A percentile compares a stretch with the other conserved stretches of the same genome.
These are phyloP conservation scores for Paralagenidium karlingii DNA, from an alignment of 352 stramenopile genomes.

Conservation along the genomic window DNA sequence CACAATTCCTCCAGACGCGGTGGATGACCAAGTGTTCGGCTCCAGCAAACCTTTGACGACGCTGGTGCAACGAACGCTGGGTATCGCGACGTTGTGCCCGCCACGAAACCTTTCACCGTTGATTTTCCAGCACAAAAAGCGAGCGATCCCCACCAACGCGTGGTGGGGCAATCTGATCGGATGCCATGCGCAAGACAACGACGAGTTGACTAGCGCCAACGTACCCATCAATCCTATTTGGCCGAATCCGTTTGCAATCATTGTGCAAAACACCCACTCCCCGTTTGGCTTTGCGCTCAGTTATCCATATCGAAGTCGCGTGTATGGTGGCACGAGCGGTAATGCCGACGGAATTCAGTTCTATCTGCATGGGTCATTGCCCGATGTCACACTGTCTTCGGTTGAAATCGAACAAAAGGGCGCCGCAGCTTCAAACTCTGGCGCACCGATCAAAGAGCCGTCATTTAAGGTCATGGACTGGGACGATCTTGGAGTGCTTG, in stretches of 20 bases:
- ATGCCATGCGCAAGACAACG: constrained; percentile 27
- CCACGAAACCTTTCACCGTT: no score
- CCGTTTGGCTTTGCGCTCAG: constrained; percentile 35
- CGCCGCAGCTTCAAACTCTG: no score
- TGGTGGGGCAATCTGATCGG: constrained; percentile 76
- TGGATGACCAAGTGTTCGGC: no score
- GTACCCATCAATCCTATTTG: constrained; percentile 44
- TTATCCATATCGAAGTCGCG: constrained; percentile 58
- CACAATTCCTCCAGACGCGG: no score
- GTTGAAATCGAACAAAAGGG: constrained; percentile 16
- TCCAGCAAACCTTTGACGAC: constrained; percentile 9
- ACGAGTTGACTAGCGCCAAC: no score
- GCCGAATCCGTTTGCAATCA: constrained; percentile 54
- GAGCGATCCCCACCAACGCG: constrained; percentile 53
- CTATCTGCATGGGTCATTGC: constrained; percentile 35
- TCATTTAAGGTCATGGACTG: constrained; percentile 40
- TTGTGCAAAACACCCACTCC: constrained; percentile 16
- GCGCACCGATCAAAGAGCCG: constrained; percentile 9
- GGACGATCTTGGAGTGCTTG: constrained; percentile 47
- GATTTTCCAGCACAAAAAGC: no score
- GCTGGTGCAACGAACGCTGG: constrained; percentile 21
- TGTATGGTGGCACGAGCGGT: constrained; percentile 28
- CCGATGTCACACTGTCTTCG: constrained; percentile 37
- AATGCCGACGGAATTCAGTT: constrained; percentile 22
- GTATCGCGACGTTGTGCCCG: constrained; percentile 25